Percentiles rank a stretch among this genome's conserved stretches.
Conservation (phyloP, 148 eudicot genomes). For the Rhododendron vialii region DNA sequence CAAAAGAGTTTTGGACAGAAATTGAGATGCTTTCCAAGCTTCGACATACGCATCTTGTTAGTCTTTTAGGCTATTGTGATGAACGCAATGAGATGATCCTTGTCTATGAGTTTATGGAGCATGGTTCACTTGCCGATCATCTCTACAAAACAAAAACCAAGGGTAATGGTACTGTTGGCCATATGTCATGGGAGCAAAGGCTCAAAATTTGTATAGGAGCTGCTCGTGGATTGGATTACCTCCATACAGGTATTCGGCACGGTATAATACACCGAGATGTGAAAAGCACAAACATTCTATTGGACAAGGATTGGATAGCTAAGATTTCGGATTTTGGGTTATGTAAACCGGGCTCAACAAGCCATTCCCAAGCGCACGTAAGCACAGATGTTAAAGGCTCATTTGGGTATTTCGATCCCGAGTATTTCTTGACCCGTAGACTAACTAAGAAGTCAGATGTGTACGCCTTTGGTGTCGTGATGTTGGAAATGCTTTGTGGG, state of each 20-base stretch:
- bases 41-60: conserved; percentile 30
- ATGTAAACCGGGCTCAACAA: neutral
- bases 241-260: conserved; percentile 25
- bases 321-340: neutral
- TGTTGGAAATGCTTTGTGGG: neutral
- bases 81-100: conserved; percentile 33
- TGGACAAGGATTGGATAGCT: neutral
- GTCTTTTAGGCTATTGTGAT: conserved; percentile 34
- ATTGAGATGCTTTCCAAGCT: conserved; percentile 28
- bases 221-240: conserved; percentile 32
- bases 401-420: neutral
- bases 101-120: conserved; percentile 33
- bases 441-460: neutral
- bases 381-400: neutral
- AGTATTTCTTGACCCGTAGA: neutral
- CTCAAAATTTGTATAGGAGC: conserved; percentile 34
- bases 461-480: neutral
- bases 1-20: conserved; percentile 31
- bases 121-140: conserved; percentile 33
- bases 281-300: neutral
- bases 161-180: neutral
- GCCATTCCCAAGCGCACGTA: neutral
- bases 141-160: conserved; percentile 16
- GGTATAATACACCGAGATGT: conserved; percentile 21
- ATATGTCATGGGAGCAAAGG: conserved; percentile 30